Conservation (phyloP, 768 basidiomycete species). For the Boletus reticulatus region DNA sequence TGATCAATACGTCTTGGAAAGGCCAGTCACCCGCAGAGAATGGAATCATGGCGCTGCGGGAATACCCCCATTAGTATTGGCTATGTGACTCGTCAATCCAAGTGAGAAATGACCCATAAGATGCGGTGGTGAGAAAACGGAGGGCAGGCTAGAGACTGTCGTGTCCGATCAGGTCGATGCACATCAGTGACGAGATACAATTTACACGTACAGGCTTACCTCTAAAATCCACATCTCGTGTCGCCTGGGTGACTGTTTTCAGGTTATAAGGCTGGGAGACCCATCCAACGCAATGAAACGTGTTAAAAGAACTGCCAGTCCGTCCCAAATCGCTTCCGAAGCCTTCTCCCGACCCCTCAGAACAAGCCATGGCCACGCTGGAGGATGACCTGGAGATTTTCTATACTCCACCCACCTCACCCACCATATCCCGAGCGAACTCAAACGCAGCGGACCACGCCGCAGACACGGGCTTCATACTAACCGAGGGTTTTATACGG, state of each 20-base stretch:
- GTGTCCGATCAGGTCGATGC: conserved; percentile 19
- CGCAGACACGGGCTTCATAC: conserved; percentile 9
- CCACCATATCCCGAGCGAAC: conserved; percentile 26
- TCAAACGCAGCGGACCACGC: conserved; percentile 9
- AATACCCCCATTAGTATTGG: conserved; percentile 8
- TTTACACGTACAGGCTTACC: conserved; percentile 14
- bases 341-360: conserved; percentile 11
- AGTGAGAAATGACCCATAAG: conserved; percentile 22
- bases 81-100: conserved; percentile 13
- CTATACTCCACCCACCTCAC: conserved; percentile 44
- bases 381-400: conserved; percentile 39
- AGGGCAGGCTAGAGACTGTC: conserved; percentile 14
- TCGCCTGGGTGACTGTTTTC: conserved; percentile 27
- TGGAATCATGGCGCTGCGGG: conserved; percentile 22
- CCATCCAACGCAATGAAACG: background rate
- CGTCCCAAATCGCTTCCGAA: conserved; percentile 1
- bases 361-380: conserved; percentile 28
- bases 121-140: conserved; percentile 17
- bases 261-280: conserved; percentile 22
- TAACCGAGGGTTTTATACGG: conserved; percentile 23
- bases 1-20: conserved; percentile 19
- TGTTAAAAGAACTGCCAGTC: conserved; percentile 5
- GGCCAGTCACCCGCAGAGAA: conserved; percentile 12
- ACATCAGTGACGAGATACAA: conserved; percentile 9
- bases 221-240: conserved; percentile 9